Base-by-base conservation (phyloP, 2,329 filamentous ascomycete genomes). In the Pseudogymnoascus sp. region DNA sequence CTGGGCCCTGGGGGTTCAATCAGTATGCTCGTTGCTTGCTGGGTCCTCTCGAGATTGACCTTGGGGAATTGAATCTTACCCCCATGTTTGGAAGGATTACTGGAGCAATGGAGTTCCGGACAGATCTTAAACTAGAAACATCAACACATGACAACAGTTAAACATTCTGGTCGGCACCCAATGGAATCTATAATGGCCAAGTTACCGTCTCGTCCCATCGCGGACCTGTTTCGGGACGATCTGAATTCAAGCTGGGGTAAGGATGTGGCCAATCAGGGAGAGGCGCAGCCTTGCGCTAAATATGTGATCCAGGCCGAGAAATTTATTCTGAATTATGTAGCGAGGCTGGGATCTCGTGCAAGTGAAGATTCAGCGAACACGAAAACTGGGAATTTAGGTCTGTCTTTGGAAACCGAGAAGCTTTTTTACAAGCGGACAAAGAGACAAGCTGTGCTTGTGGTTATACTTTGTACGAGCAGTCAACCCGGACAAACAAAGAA, bases 1-100 rank as follows among this genome's bases (percentile, higher is more conserved):
- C 69, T 61, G 47, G 47, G 47, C 47, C 47, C 47, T 53, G 28
- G 25, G 47, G 28, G 6, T 33, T 53, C 47, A 30, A 53, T 53
- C 25, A 53, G 47, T 18, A 53, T 33, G 4, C n/a, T 53, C 25
- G 11, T 53, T 28, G 25, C 33, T 53, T 53, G 47, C 28, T 53
- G n/a, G 47, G n/a, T 25, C 47, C 28, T 8, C 25, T 33, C 25
- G 47, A 33, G n/a, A 53, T 53, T 53, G 47, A 53, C 25, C 28
- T 53, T 53, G 25, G 47, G 47, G 18, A 33, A 53, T 53, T 33
- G 47, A 33, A 53, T 33, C 47, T 53, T 53, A 53, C 47, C 47
- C 25, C 47, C 47, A 53, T 53, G 18, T 53, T 53, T 53, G 28
- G 47, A 53, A 5, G 25, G 47, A 53, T 18, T 53, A 53, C 28